Base-by-base conservation (phyloP, 495 filamentous ascomycete genomes). In the Trichocladium antarcticum region DNA sequence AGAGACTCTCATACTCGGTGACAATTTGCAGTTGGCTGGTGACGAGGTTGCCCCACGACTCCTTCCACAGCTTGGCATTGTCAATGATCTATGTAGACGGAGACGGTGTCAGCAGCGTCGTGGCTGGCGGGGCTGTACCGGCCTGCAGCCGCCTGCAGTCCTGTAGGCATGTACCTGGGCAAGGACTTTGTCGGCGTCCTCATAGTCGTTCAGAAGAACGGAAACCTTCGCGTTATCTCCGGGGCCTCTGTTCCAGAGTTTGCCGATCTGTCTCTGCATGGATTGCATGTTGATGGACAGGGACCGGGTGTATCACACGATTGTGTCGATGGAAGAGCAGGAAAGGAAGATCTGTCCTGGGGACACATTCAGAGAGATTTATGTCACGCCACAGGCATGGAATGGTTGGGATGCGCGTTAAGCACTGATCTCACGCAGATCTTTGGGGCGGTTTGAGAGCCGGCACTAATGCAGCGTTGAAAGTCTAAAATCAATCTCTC, bases 191-290 rank as follows among this genome's bases (percentile, higher is more conserved):
- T 95, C 85, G 2, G 82, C 84, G 59, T 92, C 83, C 47, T 89
- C 83, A 60, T 89, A 93, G 49, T 95, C 88, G 45, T 78, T 83
- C 21, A 95, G 65, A 28, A 94, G 67, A 27, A 84, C 75, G 3
- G 81, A 78, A 19, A 94, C 81, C 56, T 87, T 81, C 47, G 80
- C 82, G 57, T 88, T 83, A 62, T 94, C 83, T 29, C 82, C 85
- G 3, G 80, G 77, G 36, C 81, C 71, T 57, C 70, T 78, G 55
- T 74, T 80, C 70, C 79, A 75, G 54, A 89, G 74, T 52, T 76
- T 80, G 45, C 83, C 85, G 55, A 92, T 83, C 49, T 80, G 78
- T 45, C 85, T 69, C 57, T 88, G 80, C 69, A 95, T 76, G 32
- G 77, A 78, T 71, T 89, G 83, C 88, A 95, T 95, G 15, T 51